Evolutionary conservation across 2,329 filamentous ascomycete genomes (phyloP).

Genomic region (Diaporthe longicolla): DNA sequence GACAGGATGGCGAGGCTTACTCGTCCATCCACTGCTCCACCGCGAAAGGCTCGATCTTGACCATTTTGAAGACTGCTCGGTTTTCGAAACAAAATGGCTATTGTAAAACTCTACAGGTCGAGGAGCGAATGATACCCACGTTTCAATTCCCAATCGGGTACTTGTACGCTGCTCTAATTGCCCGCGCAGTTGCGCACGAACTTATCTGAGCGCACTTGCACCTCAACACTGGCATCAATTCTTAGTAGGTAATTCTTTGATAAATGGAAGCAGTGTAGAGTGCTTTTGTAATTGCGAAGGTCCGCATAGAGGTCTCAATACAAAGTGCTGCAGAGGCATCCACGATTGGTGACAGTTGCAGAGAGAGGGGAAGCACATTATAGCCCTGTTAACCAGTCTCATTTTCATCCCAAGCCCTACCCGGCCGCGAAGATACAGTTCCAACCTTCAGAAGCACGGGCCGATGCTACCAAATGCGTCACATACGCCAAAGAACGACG

Average conservation of each 20-base stretch:
- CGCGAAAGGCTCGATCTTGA: constrained; percentile 71
- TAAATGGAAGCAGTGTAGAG: neutral
- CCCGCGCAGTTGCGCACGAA: constrained; percentile 12
- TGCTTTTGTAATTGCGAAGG: neutral
- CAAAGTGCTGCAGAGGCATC: neutral
- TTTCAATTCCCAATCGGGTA: neutral
- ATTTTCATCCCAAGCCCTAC: constrained; percentile 27
- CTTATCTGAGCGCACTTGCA: neutral
- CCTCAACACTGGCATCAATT: neutral
- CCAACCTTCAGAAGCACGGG: neutral
- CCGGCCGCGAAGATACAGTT: constrained; percentile 3
- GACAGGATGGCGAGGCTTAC: constrained; percentile 8
- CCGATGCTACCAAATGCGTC: neutral
- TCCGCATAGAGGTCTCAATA: neutral
- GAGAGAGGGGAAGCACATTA: neutral
- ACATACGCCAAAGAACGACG: neutral
- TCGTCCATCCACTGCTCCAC: constrained; percentile 81
- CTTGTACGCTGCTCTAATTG: neutral
- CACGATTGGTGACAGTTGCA: neutral
- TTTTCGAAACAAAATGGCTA: neutral
- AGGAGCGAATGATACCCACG: neutral
- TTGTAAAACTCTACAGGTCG: neutral
- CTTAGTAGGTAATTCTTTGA: neutral
- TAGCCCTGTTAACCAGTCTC: neutral
- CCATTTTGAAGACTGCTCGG: constrained; percentile 48